phyloP scores from a whole-genome alignment of 768 basidiomycete species.

The Leccinum rimulosum region DNA sequence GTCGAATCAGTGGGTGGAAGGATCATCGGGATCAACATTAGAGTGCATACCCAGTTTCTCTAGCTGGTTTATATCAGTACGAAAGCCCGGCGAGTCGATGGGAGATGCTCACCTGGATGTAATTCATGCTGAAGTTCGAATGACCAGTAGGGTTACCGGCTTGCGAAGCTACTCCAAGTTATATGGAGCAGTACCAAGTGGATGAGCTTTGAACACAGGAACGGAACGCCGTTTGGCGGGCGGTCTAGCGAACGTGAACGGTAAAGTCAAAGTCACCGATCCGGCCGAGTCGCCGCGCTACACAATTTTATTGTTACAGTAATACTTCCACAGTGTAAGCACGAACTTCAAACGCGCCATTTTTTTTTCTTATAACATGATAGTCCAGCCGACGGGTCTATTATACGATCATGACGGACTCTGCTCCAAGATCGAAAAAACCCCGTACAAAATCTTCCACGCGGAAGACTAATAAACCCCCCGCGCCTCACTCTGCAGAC shows the following conservation, averaged over 20 bases:
- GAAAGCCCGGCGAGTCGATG: neutral
- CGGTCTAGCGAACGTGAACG: neutral
- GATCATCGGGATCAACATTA: conserved; percentile 1
- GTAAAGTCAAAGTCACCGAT: conserved; percentile 15
- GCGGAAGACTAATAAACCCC: conserved; percentile 17
- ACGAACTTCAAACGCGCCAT: neutral
- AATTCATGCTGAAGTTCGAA: conserved; percentile 42
- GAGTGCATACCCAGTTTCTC: conserved; percentile 73
- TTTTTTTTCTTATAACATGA: neutral
- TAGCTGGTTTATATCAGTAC: conserved; percentile 45
- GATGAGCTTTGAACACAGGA: neutral
- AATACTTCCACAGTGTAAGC: neutral
- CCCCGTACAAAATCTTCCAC: conserved; percentile 46
- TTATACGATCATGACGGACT: conserved; percentile 41
- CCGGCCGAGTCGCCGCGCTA: conserved; percentile 2
- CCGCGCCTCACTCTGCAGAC: conserved; percentile 10
- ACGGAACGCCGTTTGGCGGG: neutral
- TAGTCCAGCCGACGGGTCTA: neutral
- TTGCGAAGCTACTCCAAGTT: conserved; percentile 6
- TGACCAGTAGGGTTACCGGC: neutral
- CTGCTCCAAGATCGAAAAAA: conserved; percentile 51
- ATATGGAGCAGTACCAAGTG: conserved; percentile 1
- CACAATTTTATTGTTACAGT: conserved; percentile 5
- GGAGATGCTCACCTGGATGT: conserved; percentile 47
- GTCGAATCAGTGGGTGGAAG: conserved; percentile 5